Percentiles rank a stretch among this genome's conserved stretches.
Evolutionary conservation across 2,329 filamentous ascomycete species (phyloP).

Genomic region (Byssoonygena ceratinophila): DNA sequence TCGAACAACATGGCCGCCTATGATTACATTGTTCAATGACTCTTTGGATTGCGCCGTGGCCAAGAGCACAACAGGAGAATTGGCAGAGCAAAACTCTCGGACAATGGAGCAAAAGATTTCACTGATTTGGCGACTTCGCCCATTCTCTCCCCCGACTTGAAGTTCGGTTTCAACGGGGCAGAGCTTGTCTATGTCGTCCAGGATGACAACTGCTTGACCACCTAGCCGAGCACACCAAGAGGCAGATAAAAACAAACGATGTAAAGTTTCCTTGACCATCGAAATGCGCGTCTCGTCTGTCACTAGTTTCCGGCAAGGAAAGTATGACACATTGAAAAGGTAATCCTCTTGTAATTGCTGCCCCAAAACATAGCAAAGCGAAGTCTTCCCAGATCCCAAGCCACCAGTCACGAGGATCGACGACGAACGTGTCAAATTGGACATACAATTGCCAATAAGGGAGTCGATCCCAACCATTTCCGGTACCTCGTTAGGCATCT

Average conservation of each 20-base stretch:
- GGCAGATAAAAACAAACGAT: conserved; percentile 73
- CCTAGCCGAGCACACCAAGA: conserved; percentile 84
- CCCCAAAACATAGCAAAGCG: conserved; percentile 64
- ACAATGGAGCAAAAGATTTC: conserved; percentile 77
- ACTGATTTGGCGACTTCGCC: conserved; percentile 80
- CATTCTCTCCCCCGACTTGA: conserved; percentile 87
- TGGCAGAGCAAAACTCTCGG: conserved; percentile 68
- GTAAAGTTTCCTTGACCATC: conserved; percentile 80
- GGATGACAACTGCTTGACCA: conserved; percentile 69
- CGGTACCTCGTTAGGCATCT: conserved; percentile 45
- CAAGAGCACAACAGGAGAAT: conserved; percentile 72
- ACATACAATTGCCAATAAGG: conserved; percentile 59
- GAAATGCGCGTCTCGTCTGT: conserved; percentile 85
- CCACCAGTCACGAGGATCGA: conserved; percentile 84
- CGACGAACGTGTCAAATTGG: conserved; percentile 70
- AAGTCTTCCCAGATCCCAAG: conserved; percentile 81
- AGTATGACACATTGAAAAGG: conserved; percentile 74
- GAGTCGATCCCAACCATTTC: conserved; percentile 74
- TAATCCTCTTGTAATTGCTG: conserved; percentile 60
- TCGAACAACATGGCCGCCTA: conserved; percentile 82
- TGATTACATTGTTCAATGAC: conserved; percentile 75
- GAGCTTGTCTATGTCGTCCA: conserved; percentile 87
- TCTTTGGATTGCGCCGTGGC: conserved; percentile 92
- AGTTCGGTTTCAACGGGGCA: conserved; percentile 91
- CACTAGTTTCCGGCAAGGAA: conserved; percentile 74